Conservation (phyloP, 805 yeast genomes). For the Myxozyma kluyveri region DNA sequence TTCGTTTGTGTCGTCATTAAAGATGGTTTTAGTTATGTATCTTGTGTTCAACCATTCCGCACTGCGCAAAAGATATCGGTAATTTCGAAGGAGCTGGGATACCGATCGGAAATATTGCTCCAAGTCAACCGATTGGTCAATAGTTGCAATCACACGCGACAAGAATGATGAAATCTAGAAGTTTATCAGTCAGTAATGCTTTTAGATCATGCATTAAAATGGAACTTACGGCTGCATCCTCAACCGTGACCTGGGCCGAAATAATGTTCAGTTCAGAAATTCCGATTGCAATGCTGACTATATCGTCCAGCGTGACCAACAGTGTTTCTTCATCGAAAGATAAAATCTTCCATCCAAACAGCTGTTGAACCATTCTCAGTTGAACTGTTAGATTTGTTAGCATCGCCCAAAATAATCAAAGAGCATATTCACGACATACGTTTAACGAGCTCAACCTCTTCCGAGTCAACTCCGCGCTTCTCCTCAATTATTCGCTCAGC, state of each 20-base stretch:
- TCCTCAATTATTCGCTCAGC: slow-evolving; percentile 30
- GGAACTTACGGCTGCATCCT: slow-evolving; percentile 8
- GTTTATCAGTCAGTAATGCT: background rate
- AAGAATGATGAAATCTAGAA: slow-evolving; percentile 13
- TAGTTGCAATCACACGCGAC: background rate
- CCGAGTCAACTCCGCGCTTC: slow-evolving; percentile 28
- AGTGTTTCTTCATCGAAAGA: background rate
- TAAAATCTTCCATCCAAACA: slow-evolving; percentile 18
- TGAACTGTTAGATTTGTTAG: background rate
- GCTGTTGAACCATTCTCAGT: slow-evolving; percentile 2
- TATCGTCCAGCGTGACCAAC: slow-evolving; percentile 4
- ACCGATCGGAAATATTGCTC: background rate
- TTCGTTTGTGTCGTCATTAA: background rate
- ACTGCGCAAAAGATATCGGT: slow-evolving; percentile 1
- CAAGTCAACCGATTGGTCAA: background rate
- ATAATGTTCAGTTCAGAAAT: background rate
- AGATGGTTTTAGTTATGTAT: slow-evolving; percentile 3
- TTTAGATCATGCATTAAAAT: background rate
- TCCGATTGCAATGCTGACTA: slow-evolving; percentile 2
- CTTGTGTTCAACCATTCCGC: slow-evolving; percentile 10
- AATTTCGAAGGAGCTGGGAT: slow-evolving; percentile 1
- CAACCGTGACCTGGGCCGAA: background rate
- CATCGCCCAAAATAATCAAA: background rate
- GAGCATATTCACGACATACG: too few species aligned
- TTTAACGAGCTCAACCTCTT: slow-evolving; percentile 22